Base-by-base conservation (phyloP, 257 asterid genomes). In the Verbascum thapsus region DNA sequence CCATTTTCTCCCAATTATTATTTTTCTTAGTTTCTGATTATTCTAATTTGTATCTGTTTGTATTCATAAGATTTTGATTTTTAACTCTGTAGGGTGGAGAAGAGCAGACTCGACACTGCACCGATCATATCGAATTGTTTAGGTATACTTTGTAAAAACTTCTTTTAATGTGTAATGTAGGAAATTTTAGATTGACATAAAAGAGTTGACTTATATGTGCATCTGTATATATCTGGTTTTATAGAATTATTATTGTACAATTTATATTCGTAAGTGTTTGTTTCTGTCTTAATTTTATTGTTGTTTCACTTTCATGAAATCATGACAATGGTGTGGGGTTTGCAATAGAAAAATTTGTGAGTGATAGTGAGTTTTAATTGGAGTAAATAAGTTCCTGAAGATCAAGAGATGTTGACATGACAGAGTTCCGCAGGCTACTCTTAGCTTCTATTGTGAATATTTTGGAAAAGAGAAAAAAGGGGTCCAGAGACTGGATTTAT, bases 81-180 rank as follows among this genome's bases (percentile, higher is more conserved):
- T 60, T 39, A 26, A n/a, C 52, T 42, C 61, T 48, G 23, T 55
- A 90, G 96, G 99, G 97, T 3, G 97, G 99, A 3, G 96, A 85
- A 72, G 99, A 92, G 80, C 79, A 85, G 80, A 85, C 67, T 61
- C 89, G 97, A 1, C 68, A 92, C 74, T 85, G 94, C 82, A 89
- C 97, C 0, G 95, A 92, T 82, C 99, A 92, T 61, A 51, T 42
- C 15, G 97, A 92, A 65, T 74, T 89, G 65, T 92, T 89, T 70
- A 90, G 97, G 96, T 92, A 70, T 39, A 39, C 55, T 41, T 26
- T 20, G n/a, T n/a, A n/a, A n/a, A n/a, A 11, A 13, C 19, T 70
- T n/a, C 47, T 57, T 45, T 16, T 15, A 53, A n/a, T 9, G 16
- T 17, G 16, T 44, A 20, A 17, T 1, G 32, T 26, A 26, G 2